Conservation (phyloP, 2,329 filamentous ascomycete genomes). For the Aspergillus ibericus region DNA sequence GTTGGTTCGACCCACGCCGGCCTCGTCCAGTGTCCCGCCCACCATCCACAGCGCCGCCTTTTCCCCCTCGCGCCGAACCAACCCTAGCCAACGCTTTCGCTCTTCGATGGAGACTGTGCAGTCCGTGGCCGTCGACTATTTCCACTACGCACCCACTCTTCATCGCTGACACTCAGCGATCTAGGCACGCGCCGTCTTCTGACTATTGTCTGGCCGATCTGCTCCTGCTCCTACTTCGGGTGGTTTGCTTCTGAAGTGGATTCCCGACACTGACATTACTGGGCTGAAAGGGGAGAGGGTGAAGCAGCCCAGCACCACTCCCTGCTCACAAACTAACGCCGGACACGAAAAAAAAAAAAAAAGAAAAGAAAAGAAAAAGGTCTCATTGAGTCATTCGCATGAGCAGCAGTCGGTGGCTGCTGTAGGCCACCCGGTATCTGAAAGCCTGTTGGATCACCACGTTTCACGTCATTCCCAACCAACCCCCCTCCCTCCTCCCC, state of each 20-base stretch:
- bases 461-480: slow-evolving; percentile 29
- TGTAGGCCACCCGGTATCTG: slow-evolving; percentile 19
- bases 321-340: slow-evolving; percentile 5
- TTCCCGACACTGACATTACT: slow-evolving; percentile 14
- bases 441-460: slow-evolving; percentile 28
- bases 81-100: slow-evolving; percentile 5
- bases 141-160: slow-evolving; percentile 25
- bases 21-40: slow-evolving; percentile 5
- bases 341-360: slow-evolving; percentile 7
- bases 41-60: slow-evolving; percentile 13
- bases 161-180: slow-evolving; percentile 34
- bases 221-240: slow-evolving; percentile 20
- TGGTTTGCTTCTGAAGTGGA: slow-evolving; percentile 21
- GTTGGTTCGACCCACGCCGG: slow-evolving; percentile 13
- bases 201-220: slow-evolving; percentile 32
- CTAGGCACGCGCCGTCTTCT: slow-evolving; percentile 24
- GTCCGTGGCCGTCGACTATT: slow-evolving; percentile 24
- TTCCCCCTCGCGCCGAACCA: slow-evolving; percentile 14
- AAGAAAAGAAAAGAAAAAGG: slow-evolving; percentile 9
- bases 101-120: slow-evolving; percentile 39
- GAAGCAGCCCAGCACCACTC: slow-evolving; percentile 3
- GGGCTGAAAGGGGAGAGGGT: slow-evolving; percentile 11
- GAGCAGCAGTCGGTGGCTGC: slow-evolving; percentile 24
- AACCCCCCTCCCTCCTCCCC: slow-evolving; percentile 23
- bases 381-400: slow-evolving; percentile 23